Evolutionary conservation across 305 asterid species (phyloP), one percentile per base, ranked within the genome.

Genomic region (Solanum hybrid): DNA sequence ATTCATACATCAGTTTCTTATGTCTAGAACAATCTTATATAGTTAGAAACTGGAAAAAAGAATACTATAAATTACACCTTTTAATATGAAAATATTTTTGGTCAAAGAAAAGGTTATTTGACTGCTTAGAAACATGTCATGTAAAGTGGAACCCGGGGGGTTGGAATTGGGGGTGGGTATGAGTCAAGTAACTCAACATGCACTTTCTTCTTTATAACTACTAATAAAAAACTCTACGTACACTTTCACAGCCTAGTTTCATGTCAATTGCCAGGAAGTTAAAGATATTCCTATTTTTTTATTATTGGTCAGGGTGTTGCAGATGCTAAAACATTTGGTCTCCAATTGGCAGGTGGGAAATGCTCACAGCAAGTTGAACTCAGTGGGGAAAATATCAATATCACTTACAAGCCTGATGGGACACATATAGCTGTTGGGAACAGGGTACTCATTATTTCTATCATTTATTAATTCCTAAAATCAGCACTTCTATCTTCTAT

Each of bases 371-470:
- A 93, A 90, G 95, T 94, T 14, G 99, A 97, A 91, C 99, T 97
- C 90, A 97, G 99, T 86, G 99, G 99, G 90, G 99, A 97, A 92
- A 97, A 97, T 92, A 97, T 97, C 89, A 97, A 97, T 92, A 97
- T 97, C 92, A 97, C 99, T 26, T 97, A 94, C 93, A 97, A 97
- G 94, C 98, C 99, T 38, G 99, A 97, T 91, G 99, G 99, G 75
- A 95, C 95, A 83, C 99, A 97, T 88, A 88, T 97, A 86, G 99
- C 99, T 89, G 99, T 97, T 90, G 99, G 99, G 72, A 97, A 97
- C 94, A 92, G 99, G 96, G 99, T 97, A 96, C 73, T 79, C 27
- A 65, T 41, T 82, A 26, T 36, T 87, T 51, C 61, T 70, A 24
- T 61, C 70, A 12, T 89, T 90, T 75, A 83, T 11, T 84, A 31